phyloP scores from a whole-genome alignment of 164 flowering plant species.

The Liriodendron chinense region DNA sequence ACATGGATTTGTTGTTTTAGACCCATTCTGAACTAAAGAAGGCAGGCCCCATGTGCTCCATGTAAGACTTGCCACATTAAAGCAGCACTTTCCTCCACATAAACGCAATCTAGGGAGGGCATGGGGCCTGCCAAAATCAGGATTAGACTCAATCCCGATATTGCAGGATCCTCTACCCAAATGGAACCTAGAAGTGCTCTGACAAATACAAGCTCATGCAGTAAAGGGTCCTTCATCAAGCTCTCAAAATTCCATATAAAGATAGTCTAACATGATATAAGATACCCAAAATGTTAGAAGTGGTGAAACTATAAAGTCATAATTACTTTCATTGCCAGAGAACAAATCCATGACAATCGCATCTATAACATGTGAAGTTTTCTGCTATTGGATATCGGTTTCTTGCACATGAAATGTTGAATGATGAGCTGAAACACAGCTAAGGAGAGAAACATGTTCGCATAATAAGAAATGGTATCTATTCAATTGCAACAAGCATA shows the following conservation, averaged over 20 bases:
- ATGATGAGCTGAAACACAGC: background rate
- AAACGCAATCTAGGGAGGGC: too few species aligned
- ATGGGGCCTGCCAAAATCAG: too few species aligned
- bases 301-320: background rate
- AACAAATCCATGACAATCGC: background rate
- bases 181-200: too few species aligned
- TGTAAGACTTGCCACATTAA: too few species aligned
- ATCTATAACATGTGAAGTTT: background rate
- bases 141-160: too few species aligned
- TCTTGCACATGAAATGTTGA: background rate
- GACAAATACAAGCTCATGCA: too few species aligned
- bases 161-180: too few species aligned
- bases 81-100: too few species aligned
- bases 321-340: background rate
- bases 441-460: background rate
- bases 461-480: background rate
- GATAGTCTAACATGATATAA: background rate
- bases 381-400: background rate
- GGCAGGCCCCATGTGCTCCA: background rate
- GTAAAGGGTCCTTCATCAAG: background rate
- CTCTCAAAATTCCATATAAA: background rate
- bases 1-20: background rate
- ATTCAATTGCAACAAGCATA: background rate
- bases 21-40: background rate
- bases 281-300: slow-evolving; percentile 1